These are phyloP conservation scores for Phytophthora crassamura DNA, from an alignment of 352 stramenopile species.

Conservation along the genomic window DNA sequence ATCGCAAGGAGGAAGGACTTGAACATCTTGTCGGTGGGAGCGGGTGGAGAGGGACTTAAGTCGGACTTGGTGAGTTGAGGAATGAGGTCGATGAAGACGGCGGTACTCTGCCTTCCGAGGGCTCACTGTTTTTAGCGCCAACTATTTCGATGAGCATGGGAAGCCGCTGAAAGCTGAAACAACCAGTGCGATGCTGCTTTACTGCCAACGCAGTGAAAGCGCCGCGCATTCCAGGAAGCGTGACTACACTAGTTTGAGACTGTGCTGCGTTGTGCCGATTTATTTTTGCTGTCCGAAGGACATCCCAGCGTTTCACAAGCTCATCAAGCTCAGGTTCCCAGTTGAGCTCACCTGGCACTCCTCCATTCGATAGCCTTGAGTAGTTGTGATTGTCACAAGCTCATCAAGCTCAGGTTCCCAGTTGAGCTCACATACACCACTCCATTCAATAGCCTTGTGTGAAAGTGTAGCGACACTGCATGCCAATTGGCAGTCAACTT, in stretches of 20 bases:
- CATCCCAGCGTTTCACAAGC: no score
- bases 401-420: no score
- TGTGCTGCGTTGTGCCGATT: neutral
- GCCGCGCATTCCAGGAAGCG: neutral
- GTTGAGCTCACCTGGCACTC: no score
- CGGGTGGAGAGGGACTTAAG: neutral
- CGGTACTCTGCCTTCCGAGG: neutral
- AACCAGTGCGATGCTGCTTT: conserved; percentile 10
- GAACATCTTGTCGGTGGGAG: conserved; percentile 21
- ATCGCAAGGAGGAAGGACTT: conserved; percentile 41
- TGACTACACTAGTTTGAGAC: neutral
- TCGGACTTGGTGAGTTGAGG: conserved; percentile 21
- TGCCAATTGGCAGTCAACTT: neutral
- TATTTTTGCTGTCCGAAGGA: conserved; percentile 4
- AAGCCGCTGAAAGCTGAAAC: conserved; percentile 5
- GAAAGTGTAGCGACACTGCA: no score
- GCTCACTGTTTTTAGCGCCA: neutral
- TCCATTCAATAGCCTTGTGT: no score
- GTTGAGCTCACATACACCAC: no score
- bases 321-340: neutral
- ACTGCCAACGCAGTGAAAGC: neutral
- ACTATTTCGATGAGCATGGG: conserved; percentile 28
- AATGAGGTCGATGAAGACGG: conserved; percentile 15
- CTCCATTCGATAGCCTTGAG: no score
- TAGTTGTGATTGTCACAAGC: no score